Base-by-base conservation (phyloP, 2,329 filamentous ascomycete genomes). In the Tolypocladium inflatum region DNA sequence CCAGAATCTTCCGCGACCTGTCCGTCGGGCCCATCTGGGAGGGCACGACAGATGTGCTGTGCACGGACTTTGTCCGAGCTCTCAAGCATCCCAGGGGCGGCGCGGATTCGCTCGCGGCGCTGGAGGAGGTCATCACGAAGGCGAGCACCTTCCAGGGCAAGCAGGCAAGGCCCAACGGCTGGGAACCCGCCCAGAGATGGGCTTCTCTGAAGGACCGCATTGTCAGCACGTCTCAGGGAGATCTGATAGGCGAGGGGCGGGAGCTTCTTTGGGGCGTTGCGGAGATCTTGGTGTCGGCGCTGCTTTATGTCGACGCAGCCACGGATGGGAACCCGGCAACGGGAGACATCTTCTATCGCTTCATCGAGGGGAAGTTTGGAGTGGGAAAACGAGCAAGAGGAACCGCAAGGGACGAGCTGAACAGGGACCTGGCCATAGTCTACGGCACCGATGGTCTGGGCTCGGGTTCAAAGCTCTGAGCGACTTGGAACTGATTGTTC, bases 41-140 rank as follows among this genome's bases (percentile, higher is more conserved):
- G 69, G 86, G 87, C 1, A 90, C 88, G 0, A 89, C 86, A 0
- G 86, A 89, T 64, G 85, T 91, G 7, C 75, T 91, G 57, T 82
- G 83, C 5, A 76, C 74, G 1, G 80, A 81, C 60, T 73, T 79
- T 19, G 60, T 80, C 17, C 68, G 78, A 23, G 76, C 77, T 0
- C 58, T 82, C 48, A 80, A 79, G 60, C 76, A 81, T 39, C 68
- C 75, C 0, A 68, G 68, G 30, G 67, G 60, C 1, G 78, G 73
- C 4, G 64, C 57, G 13, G 70, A 68, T 11, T 71, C 69, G 39
- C 60, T 78, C 3, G 67, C 73, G n/a, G 78, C 76, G 1, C 64
- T 83, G 23, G 75, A 76, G 21, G 68, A 68, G 50, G 67, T 81
- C 50, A 65, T 80, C 10, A 59, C 41, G 5, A 64, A 60, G 17